Base-by-base conservation (phyloP, 2,329 filamentous ascomycete species). In the Arthrobotrys sphaeroides region DNA sequence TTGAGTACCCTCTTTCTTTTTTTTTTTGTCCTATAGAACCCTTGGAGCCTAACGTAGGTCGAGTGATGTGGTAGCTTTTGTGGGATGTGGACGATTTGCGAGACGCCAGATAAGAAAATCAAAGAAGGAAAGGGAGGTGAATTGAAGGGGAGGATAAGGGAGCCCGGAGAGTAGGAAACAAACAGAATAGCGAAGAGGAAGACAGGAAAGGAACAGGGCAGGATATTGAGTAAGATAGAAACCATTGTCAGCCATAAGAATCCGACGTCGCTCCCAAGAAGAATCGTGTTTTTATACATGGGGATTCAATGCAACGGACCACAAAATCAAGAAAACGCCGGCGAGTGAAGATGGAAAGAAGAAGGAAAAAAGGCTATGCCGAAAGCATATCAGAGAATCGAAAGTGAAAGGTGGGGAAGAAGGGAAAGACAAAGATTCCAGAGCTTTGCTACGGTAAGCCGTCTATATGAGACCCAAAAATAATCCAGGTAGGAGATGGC, bases 11-110 rank as follows among this genome's bases (percentile, higher is more conserved):
- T 40, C 42, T 68, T 62, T 49, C 38, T 62, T 31, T 60, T 42
- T 53, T 42, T 51, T 64, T 67, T 20, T 49, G 40, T 55, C 67
- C 55, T 75, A 74, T 64, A 40, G 72, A 75, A 75, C 72, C 72
- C 72, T 65, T 75, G 72, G 72, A 75, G 72, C 72, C 72, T 75
- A 75, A 62, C 28, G 72, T 47, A 75, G 49, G 72, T 75, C 64
- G 72, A 49, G 62, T 45, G 65, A n/a, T 51, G 33, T 57, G 33
- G 69, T 42, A 64, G 59, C 26, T 49, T 57, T 31, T 57, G 49
- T 31, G 38, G 28, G 28, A 43, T 40, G 33, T 26, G 24, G 62
- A 57, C 67, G 59, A 36, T 31, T 20, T 45, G 57, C 24, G 22
- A 5, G 38, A 53, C 40, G 59, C 57, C 33, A 72, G 57, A 49